These are phyloP conservation scores for Castanea crenata DNA, from an alignment of 306 rosid species.

Conservation along the genomic window DNA sequence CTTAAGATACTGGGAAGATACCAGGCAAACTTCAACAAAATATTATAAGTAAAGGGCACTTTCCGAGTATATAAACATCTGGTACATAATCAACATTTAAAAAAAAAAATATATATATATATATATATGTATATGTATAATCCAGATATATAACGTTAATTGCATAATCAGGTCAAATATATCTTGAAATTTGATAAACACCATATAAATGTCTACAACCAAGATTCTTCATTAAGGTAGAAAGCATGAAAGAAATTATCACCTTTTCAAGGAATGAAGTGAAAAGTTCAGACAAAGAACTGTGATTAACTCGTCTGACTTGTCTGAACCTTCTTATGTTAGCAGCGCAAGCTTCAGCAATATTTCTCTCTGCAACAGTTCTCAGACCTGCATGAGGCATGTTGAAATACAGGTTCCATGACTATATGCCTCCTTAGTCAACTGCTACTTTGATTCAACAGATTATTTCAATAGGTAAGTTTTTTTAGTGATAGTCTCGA, in stretches of 20 bases:
- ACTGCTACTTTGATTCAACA: too few relatives aligned
- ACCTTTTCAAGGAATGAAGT: slow-evolving; percentile 69
- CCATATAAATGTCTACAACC: too few relatives aligned
- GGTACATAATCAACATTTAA: not conserved
- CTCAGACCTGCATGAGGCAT: too few relatives aligned
- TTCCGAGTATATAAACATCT: not conserved
- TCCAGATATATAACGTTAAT: too few relatives aligned
- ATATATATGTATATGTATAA: too few relatives aligned
- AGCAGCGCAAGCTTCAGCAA: too few relatives aligned
- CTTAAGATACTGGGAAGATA: not conserved
- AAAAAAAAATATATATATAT: too few relatives aligned
- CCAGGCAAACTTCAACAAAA: not conserved
- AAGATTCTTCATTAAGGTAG: not conserved
- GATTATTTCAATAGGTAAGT: not conserved
- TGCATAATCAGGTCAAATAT: too few relatives aligned
- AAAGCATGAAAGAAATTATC: slow-evolving; percentile 4
- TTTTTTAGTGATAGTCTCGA: not conserved
- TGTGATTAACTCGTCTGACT: slow-evolving; percentile 45
- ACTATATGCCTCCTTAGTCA: too few relatives aligned
- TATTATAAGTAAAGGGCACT: not conserved
- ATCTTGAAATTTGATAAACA: too few relatives aligned
- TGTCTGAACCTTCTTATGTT: slow-evolving; percentile 22
- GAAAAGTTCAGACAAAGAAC: slow-evolving; percentile 71
- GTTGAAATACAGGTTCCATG: too few relatives aligned
- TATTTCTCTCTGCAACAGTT: too few relatives aligned